These are phyloP conservation scores for Globisporangium paddicum DNA, from an alignment of 352 stramenopile genomes.

Conservation along the genomic window DNA sequence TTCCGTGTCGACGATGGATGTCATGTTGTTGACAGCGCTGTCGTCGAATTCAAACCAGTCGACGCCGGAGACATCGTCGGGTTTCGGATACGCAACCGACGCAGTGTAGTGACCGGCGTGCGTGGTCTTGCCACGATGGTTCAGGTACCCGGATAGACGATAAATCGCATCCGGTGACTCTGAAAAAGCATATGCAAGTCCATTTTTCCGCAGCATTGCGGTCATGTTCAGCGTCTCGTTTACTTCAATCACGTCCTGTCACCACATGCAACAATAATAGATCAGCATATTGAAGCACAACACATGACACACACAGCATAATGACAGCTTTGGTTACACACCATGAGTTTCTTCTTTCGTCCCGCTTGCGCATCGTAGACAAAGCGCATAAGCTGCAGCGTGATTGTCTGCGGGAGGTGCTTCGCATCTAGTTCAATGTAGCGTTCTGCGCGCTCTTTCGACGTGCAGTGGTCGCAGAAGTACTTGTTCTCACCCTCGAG, in stretches of 20 bases:
- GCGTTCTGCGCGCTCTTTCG: conserved; percentile 73
- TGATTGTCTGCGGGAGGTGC: conserved; percentile 61
- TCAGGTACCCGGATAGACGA: conserved; percentile 68
- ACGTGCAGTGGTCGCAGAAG: conserved; percentile 69
- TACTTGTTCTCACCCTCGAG: conserved; percentile 88
- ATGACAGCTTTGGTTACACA: conserved; percentile 12
- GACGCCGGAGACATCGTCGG: conserved; percentile 12
- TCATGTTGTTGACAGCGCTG: conserved; percentile 54
- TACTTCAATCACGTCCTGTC: conserved; percentile 82
- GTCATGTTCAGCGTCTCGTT: conserved; percentile 76
- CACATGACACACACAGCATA: neutral
- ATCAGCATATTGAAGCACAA: neutral
- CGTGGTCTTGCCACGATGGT: conserved; percentile 78
- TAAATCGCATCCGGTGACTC: conserved; percentile 48
- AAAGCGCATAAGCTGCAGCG: conserved; percentile 81
- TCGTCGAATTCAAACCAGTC: conserved; percentile 87
- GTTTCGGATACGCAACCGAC: conserved; percentile 55
- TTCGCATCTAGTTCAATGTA: conserved; percentile 61
- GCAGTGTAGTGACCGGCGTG: conserved; percentile 86
- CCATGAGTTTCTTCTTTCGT: conserved; percentile 85
- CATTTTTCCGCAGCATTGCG: conserved; percentile 44
- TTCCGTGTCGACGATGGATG: conserved; percentile 29
- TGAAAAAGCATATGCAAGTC: conserved; percentile 32
- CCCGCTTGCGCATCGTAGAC: conserved; percentile 75
- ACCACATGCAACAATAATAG: neutral